Base-by-base conservation (phyloP, 177 flowering plant genomes). In the Telopea speciosissima region DNA sequence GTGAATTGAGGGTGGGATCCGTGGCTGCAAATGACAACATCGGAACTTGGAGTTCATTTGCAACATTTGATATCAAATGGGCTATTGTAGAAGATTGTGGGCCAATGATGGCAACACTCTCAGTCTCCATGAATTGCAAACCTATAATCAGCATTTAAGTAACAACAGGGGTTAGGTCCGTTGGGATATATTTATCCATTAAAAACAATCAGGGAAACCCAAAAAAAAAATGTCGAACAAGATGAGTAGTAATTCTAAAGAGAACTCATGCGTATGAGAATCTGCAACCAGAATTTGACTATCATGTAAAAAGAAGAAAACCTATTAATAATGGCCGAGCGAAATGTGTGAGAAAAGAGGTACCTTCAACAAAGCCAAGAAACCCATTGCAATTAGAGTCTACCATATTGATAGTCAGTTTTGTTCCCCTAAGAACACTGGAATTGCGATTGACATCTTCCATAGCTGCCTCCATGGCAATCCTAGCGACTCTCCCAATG, bases 21-120 rank as follows among this genome's bases (percentile, higher is more conserved):
- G 77, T 73, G 54, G 84, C 81, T 24, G 83, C 71, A 66, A 82
- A 84, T 21, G 86, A 84, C 28, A 84, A 13, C 31, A 84, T 70
- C 28, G 85, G 86, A 24, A 84, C 86, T 59, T 80, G 84, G 69
- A 84, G 81, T 65, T 78, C 84, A 69, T 78, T 78, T 40, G 86
- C 79, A 59, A 84, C 74, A 52, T 82, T 83, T 1, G 82, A 82
- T 28, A 84, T 68, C 24, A 82, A 70, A 59, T 72, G 86, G 45
- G 86, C 82, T 66, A 75, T 56, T 40, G 71, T 79, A 25, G 86
- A 80, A 24, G 83, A 69, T 45, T 84, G 85, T 1, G 86, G 84
- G 9, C 83, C 85, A 49, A 84, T 75, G 21, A 84, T 65, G 22
- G 85, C 85, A 9, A 82, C 78, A 62, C 44, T 70, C 63, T 80